A percentile compares a stretch with the other conserved stretches of the same genome.
Conservation (phyloP, 495 filamentous ascomycete genomes). For the Xeromyces bisporus region DNA sequence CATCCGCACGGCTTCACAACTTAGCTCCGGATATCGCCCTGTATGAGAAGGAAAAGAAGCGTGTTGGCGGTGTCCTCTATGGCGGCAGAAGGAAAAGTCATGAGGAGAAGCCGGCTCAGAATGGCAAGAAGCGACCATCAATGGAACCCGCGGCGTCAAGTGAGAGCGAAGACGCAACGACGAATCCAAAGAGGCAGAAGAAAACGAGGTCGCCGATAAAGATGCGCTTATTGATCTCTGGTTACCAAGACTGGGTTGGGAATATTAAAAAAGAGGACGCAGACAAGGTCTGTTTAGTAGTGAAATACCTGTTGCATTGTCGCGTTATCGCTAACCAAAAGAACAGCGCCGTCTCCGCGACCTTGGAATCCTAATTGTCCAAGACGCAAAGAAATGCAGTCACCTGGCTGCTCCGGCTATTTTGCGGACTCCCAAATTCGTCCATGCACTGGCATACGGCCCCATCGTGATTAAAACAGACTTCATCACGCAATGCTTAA, state of each 20-base stretch:
- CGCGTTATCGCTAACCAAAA: too few species aligned
- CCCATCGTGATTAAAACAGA: slow-evolving; percentile 55
- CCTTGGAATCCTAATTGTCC: slow-evolving; percentile 64
- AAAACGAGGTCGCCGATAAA: slow-evolving; percentile 40
- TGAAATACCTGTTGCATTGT: background rate
- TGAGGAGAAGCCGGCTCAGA: slow-evolving; percentile 22
- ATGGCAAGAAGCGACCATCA: slow-evolving; percentile 23
- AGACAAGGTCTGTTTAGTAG: slow-evolving; percentile 48
- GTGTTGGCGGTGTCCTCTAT: slow-evolving; percentile 65
- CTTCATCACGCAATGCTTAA: slow-evolving; percentile 64
- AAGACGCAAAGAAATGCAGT: slow-evolving; percentile 56
- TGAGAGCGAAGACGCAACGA: slow-evolving; percentile 32
- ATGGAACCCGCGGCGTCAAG: slow-evolving; percentile 31
- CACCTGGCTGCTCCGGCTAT: slow-evolving; percentile 78
- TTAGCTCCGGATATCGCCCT: slow-evolving; percentile 67
- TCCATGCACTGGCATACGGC: slow-evolving; percentile 63
- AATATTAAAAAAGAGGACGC: slow-evolving; percentile 52
- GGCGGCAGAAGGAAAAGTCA: slow-evolving; percentile 44
- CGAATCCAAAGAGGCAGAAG: slow-evolving; percentile 44
- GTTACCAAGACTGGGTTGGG: slow-evolving; percentile 59
- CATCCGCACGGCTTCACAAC: slow-evolving; percentile 55
- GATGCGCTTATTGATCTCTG: slow-evolving; percentile 62
- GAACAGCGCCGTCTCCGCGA: slow-evolving; percentile 61
- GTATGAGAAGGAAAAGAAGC: slow-evolving; percentile 88
- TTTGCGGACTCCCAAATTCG: slow-evolving; percentile 83